Percentiles rank a stretch among this genome's conserved stretches.
Conservation (phyloP, 1,284 basidiomycete species). For the Pascua sp. region DNA sequence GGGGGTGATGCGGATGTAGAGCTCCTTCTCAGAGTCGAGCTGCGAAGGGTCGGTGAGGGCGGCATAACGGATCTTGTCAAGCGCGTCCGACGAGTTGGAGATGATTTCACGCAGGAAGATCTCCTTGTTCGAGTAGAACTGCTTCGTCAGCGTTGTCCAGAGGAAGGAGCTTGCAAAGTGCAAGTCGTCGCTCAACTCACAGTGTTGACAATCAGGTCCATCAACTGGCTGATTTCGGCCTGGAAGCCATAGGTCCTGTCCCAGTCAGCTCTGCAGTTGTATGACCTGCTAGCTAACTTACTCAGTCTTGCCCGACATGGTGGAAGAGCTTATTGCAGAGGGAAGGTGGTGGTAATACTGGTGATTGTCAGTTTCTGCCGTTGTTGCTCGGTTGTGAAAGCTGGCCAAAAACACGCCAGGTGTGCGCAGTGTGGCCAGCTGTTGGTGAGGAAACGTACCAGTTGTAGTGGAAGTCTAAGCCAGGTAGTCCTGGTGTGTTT, state of each 20-base stretch:
- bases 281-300: too few species aligned
- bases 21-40: slow-evolving; percentile 83
- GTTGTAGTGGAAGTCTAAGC: too few species aligned
- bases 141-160: slow-evolving; percentile 54
- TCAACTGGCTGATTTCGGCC: slow-evolving; percentile 91
- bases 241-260: slow-evolving; percentile 48
- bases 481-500: too few species aligned
- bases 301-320: slow-evolving; percentile 22
- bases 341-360: too few species aligned
- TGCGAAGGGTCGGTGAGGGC: slow-evolving; percentile 85
- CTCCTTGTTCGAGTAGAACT: slow-evolving; percentile 98
- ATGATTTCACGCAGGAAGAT: slow-evolving; percentile 75
- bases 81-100: slow-evolving; percentile 70
- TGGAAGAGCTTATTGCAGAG: neutral
- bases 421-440: too few species aligned
- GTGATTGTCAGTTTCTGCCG: too few species aligned
- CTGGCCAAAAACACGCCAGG: too few species aligned
- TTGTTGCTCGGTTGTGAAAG: too few species aligned
- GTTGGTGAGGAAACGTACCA: too few species aligned
- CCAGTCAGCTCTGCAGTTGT: too few species aligned
- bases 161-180: neutral
- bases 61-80: slow-evolving; percentile 89
- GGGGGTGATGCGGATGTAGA: slow-evolving; percentile 86
- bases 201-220: slow-evolving; percentile 44
- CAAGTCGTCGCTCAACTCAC: neutral